Conservation (phyloP, 2,329 filamentous ascomycete genomes). For the Trichophyton simii region DNA sequence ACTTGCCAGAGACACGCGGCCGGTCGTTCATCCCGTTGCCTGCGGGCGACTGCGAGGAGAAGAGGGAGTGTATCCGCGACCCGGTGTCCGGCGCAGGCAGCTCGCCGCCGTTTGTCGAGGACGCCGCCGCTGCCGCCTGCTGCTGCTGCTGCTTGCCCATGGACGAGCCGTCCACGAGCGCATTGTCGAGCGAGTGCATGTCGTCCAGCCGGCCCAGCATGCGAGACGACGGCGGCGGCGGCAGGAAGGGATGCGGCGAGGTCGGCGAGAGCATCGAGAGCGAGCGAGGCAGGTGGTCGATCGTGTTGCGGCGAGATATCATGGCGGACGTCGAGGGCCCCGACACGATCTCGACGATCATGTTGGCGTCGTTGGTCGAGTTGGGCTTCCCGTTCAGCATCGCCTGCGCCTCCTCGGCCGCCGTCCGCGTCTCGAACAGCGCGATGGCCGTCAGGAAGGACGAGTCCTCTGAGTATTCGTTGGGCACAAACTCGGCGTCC, state of each 20-base stretch:
- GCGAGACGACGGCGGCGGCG: conserved; percentile 7
- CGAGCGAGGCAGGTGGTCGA: conserved; percentile 34
- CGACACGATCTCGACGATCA: conserved; percentile 41
- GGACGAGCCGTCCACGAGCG: background rate
- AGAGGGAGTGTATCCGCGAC: conserved; percentile 43
- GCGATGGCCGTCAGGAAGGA: conserved; percentile 47
- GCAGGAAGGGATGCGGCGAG: conserved; percentile 29
- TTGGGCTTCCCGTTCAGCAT: conserved; percentile 51
- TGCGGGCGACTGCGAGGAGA: conserved; percentile 49
- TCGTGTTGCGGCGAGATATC: conserved; percentile 37
- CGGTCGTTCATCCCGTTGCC: conserved; percentile 42
- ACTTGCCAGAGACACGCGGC: conserved; percentile 45
- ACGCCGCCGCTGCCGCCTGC: too few species aligned
- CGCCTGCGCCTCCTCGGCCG: conserved; percentile 47
- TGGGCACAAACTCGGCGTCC: conserved; percentile 45
- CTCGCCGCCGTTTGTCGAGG: conserved; percentile 35
- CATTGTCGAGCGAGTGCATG: conserved; percentile 2
- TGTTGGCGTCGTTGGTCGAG: conserved; percentile 46
- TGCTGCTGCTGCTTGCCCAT: background rate
- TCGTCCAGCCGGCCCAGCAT: conserved; percentile 5
- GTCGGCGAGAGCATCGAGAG: conserved; percentile 6
- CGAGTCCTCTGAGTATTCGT: conserved; percentile 44
- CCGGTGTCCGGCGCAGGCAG: conserved; percentile 41
- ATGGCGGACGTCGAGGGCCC: conserved; percentile 15
- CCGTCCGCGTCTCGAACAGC: conserved; percentile 43